Base-by-base conservation (phyloP, 1,284 basidiomycete species). In the Ustilago esculenta region DNA sequence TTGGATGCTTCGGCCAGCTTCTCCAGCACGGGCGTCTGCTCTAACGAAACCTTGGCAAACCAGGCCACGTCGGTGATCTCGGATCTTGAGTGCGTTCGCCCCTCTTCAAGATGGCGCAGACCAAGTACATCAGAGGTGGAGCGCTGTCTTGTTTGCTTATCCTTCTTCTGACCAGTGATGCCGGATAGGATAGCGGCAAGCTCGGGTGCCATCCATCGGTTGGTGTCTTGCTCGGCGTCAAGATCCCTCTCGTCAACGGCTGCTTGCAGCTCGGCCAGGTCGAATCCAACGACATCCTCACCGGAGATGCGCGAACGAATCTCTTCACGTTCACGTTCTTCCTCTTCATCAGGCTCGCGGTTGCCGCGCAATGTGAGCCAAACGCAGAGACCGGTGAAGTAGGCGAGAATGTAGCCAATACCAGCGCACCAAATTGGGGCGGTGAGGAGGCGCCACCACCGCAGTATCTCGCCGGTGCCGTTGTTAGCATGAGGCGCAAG, bases 301-400 rank as follows among this genome's bases (percentile, higher is more conserved):
- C 59, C 55, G 8, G 64, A 67, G 47, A 64, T 63, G 46, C 66
- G 54, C 23, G 66, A 69, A 4, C 59, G 66, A 7, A 69, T 63
- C 42, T 65, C 52, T 46, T 70, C 56, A 18, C 67, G 60, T 35
- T 64, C 67, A 27, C 60, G 55, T 34, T 70, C 67, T 32, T 67
- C 70, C 21, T 66, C 67, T 44, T 67, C 67, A 29, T 64, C 68
- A 5, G 64, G 69, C 44, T 76, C 74, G 6, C 59, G 68, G 32
- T 76, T 74, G 35, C 74, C 72, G 4, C 74, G 48, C 15, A 76
- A 47, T 7, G 63, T 76, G 15, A 76, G 60, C 74, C 74, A 76
- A 2, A 76, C 72, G 36, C 74, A 76, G 11, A 76, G 66, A 10
- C 74, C 74, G 0, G 74, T 76, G 24, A 65, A 69, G 29, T 72